A percentile compares a stretch with the other conserved stretches of the same genome.
Evolutionary conservation across 257 asterid genomes (phyloP).

Genomic region (Petunia axillaris): DNA sequence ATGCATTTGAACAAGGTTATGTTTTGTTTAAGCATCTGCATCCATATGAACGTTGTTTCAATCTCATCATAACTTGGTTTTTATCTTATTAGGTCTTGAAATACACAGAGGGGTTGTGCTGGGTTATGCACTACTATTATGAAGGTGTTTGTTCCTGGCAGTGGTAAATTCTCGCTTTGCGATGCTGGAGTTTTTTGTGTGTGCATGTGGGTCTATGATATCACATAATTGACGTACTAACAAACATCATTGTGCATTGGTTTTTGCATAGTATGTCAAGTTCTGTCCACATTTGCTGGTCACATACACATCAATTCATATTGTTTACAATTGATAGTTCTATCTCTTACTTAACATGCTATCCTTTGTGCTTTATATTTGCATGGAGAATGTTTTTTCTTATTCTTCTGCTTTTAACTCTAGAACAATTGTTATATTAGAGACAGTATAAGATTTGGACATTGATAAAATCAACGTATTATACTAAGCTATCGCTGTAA

Average conservation of each 20-base stretch:
- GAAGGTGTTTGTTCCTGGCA: constrained; percentile 99
- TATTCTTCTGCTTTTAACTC: background rate
- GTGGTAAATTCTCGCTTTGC: constrained; percentile 51
- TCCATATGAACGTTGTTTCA: constrained; percentile 1
- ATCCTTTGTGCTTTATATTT: constrained; percentile 2
- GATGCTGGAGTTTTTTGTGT: constrained; percentile 17
- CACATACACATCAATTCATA: background rate
- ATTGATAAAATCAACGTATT: background rate
- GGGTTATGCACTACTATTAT: constrained; percentile 98
- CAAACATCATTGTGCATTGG: background rate
- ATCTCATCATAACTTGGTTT: background rate
- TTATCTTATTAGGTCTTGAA: constrained; percentile 60
- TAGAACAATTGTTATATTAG: background rate
- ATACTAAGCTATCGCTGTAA: background rate
- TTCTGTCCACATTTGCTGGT: background rate
- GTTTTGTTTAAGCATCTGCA: constrained; percentile 11
- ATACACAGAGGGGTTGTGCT: constrained; percentile 92
- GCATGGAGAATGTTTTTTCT: background rate
- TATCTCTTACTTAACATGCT: constrained; percentile 6
- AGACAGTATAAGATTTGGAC: background rate
- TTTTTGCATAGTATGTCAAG: background rate
- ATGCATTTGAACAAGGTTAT: background rate
- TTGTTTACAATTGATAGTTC: background rate
- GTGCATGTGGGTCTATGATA: constrained; percentile 1
- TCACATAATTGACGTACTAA: background rate